Percentiles rank a stretch among this genome's conserved stretches.
Conservation (phyloP, 2,329 filamentous ascomycete species). For the Capronia coronata region DNA sequence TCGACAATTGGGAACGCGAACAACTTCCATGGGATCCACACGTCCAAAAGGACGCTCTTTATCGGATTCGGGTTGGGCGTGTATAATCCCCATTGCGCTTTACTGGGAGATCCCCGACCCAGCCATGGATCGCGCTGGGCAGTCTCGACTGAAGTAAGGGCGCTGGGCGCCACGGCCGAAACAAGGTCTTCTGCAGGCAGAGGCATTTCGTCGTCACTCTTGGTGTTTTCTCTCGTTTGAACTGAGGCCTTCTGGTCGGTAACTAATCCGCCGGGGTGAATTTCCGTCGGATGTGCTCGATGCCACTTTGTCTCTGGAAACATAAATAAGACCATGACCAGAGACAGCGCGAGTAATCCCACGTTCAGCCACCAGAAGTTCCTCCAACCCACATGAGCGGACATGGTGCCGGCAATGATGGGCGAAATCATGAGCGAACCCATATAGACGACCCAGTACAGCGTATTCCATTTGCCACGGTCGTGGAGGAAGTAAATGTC, state of each 20-base stretch:
- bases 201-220: background rate
- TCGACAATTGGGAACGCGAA: conserved; percentile 58
- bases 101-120: conserved; percentile 50
- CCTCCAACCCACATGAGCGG: conserved; percentile 52
- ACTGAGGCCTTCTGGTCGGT: background rate
- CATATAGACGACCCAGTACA: conserved; percentile 59
- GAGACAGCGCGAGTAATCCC: background rate
- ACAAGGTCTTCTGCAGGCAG: background rate
- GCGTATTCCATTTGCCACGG: conserved; percentile 55
- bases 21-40: conserved; percentile 58
- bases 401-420: conserved; percentile 57
- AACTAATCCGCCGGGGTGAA: background rate
- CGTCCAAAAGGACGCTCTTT: conserved; percentile 45
- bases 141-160: conserved; percentile 19
- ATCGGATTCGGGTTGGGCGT: conserved; percentile 43
- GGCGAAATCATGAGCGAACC: conserved; percentile 56
- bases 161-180: background rate
- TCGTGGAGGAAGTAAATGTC: conserved; percentile 61
- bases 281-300: conserved; percentile 8
- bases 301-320: conserved; percentile 16
- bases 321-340: conserved; percentile 8
- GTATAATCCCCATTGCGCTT: conserved; percentile 51
- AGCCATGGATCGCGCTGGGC: conserved; percentile 49
- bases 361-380: conserved; percentile 52
- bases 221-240: background rate